Evolutionary conservation across 768 basidiomycete genomes (phyloP).

Genomic region (Mycena galopus): DNA sequence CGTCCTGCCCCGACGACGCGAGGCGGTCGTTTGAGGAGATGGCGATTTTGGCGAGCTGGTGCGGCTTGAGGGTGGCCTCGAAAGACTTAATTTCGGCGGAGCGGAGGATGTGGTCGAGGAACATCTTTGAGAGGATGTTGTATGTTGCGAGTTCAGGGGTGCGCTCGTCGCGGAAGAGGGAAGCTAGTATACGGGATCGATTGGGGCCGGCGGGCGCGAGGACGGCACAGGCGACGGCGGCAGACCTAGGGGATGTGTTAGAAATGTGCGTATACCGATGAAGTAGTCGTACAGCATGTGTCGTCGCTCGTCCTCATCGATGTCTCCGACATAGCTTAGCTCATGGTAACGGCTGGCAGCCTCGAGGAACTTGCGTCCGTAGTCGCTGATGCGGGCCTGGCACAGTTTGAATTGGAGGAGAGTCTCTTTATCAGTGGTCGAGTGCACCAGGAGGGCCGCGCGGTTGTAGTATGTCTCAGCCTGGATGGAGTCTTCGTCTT

Average conservation of each 20-base stretch:
- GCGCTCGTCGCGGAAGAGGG: constrained; percentile 95
- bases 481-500: constrained; percentile 96
- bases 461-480: constrained; percentile 99
- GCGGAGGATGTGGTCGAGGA: constrained; percentile 96
- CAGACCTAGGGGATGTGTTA: constrained; percentile 63
- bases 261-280: constrained; percentile 13
- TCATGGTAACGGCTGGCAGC: constrained; percentile 96
- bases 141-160: constrained; percentile 82
- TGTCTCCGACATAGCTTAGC: constrained; percentile 89
- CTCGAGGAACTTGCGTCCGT: constrained; percentile 91
- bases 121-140: constrained; percentile 97
- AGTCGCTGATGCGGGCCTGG: constrained; percentile 95
- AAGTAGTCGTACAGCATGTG: constrained; percentile 82
- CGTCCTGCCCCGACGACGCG: constrained; percentile 74
- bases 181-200: constrained; percentile 91
- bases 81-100: constrained; percentile 92
- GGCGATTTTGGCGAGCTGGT: constrained; percentile 94
- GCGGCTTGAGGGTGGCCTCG: constrained; percentile 86
- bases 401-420: constrained; percentile 90
- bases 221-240: constrained; percentile 96
- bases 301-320: constrained; percentile 93
- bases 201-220: constrained; percentile 97
- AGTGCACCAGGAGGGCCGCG: constrained; percentile 90
- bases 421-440: constrained; percentile 82
- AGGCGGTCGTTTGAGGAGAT: constrained; percentile 87